These are phyloP conservation scores for Dactylellina drechsleri DNA, from an alignment of 2,329 filamentous ascomycete species.

Conservation along the genomic window DNA sequence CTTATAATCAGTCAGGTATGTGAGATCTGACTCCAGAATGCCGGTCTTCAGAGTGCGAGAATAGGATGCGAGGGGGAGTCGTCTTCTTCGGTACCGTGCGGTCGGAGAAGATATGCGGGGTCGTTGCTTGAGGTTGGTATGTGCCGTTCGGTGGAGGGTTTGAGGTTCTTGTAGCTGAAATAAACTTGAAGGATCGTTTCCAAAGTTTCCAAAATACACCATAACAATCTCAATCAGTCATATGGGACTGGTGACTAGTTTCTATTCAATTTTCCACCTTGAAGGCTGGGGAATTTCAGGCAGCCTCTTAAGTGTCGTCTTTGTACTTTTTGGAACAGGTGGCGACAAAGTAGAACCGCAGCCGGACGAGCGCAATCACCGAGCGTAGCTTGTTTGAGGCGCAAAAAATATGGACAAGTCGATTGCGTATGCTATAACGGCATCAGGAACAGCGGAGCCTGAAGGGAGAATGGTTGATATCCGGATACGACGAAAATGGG, in stretches of 20 bases:
- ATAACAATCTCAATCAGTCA: not conserved
- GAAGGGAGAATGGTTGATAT: too few relatives aligned
- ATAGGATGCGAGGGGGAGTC: not conserved
- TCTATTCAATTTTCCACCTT: too few relatives aligned
- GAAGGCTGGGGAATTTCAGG: too few relatives aligned
- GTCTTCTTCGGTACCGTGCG: not conserved
- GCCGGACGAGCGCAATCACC: too few relatives aligned
- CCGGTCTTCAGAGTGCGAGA: not conserved
- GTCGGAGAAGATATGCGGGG: not conserved
- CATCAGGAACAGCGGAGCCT: too few relatives aligned
- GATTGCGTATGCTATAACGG: too few relatives aligned
- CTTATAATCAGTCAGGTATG: not conserved
- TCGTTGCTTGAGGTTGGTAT: not conserved
- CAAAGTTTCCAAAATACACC: not conserved
- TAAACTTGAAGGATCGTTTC: not conserved
- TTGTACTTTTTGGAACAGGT: too few relatives aligned
- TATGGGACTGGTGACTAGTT: not conserved
- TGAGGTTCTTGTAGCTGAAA: not conserved
- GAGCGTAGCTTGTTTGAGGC: too few relatives aligned
- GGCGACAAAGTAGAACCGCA: too few relatives aligned
- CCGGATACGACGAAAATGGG: too few relatives aligned
- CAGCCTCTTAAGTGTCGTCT: too few relatives aligned
- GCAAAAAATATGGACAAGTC: too few relatives aligned
- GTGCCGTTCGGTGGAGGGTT: not conserved
- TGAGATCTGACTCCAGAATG: not conserved